These are phyloP conservation scores for Phalaenopsis hybrid DNA, from an alignment of 116 monocot species.

Conservation along the genomic window DNA sequence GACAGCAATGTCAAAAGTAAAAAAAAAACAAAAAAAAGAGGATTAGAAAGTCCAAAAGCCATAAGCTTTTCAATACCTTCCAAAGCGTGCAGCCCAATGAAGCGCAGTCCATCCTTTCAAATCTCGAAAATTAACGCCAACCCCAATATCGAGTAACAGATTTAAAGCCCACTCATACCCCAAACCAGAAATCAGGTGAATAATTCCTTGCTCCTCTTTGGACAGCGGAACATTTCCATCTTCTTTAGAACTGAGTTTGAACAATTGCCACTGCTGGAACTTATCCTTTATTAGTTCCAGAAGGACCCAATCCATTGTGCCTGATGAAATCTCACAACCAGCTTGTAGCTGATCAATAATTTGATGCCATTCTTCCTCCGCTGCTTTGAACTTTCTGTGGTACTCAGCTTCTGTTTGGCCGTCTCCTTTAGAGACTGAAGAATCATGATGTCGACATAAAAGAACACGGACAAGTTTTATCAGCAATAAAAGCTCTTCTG, in stretches of 20 bases:
- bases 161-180: constrained; percentile 87
- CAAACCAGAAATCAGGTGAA: constrained; percentile 81
- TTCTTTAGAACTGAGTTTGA: constrained; percentile 19
- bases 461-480: constrained; percentile 40
- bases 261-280: constrained; percentile 46
- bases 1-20: background rate
- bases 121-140: constrained; percentile 94
- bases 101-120: constrained; percentile 90
- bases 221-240: constrained; percentile 27
- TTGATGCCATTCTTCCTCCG: constrained; percentile 21
- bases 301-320: constrained; percentile 42
- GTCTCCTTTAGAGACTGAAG: constrained; percentile 9
- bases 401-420: constrained; percentile 11
- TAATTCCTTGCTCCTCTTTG: constrained; percentile 69
- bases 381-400: constrained; percentile 11
- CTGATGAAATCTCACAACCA: constrained; percentile 20
- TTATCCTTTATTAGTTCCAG: constrained; percentile 76
- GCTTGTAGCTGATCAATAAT: constrained; percentile 21
- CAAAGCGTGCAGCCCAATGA: constrained; percentile 97
- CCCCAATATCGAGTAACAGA: constrained; percentile 56
- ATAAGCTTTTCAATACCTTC: constrained; percentile 46
- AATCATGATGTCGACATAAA: constrained; percentile 29
- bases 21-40: background rate
- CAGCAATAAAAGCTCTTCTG: constrained; percentile 54
- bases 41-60: background rate